phyloP scores from a whole-genome alignment of 106 monocot genomes.

The Gastrodia elata region DNA sequence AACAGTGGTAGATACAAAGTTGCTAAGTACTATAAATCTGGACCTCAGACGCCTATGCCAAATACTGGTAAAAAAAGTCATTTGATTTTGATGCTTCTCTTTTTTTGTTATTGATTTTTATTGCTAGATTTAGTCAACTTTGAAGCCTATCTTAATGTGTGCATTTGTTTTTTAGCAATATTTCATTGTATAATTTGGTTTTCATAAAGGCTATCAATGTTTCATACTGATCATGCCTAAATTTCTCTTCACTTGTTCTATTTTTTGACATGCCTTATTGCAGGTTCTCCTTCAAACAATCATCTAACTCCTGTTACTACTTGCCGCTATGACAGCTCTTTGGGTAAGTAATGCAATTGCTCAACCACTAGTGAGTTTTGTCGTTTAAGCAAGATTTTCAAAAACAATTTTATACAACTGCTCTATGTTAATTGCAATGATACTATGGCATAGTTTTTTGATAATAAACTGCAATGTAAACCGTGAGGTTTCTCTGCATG shows the following conservation, averaged over 20 bases:
- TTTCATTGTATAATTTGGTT: neutral
- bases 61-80: slow-evolving; percentile 36
- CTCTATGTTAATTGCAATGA: neutral
- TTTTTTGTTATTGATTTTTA: neutral
- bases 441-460: neutral
- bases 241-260: neutral
- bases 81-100: neutral
- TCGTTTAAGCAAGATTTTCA: neutral
- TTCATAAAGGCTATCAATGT: neutral
- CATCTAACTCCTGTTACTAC: slow-evolving; percentile 43
- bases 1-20: slow-evolving; percentile 31
- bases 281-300: slow-evolving; percentile 72
- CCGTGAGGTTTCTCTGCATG: neutral
- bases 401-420: neutral
- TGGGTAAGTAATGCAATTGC: slow-evolving; percentile 35
- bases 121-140: neutral
- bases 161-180: neutral
- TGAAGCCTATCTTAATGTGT: neutral
- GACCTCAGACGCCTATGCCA: slow-evolving; percentile 63
- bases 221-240: neutral
- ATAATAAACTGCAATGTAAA: neutral
- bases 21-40: slow-evolving; percentile 33
- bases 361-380: neutral
- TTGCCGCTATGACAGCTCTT: slow-evolving; percentile 86
- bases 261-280: slow-evolving; percentile 4